Evolutionary conservation across 768 basidiomycete species (phyloP), one percentile per base, ranked within the genome.

Genomic region (Termitomyces sp.): DNA sequence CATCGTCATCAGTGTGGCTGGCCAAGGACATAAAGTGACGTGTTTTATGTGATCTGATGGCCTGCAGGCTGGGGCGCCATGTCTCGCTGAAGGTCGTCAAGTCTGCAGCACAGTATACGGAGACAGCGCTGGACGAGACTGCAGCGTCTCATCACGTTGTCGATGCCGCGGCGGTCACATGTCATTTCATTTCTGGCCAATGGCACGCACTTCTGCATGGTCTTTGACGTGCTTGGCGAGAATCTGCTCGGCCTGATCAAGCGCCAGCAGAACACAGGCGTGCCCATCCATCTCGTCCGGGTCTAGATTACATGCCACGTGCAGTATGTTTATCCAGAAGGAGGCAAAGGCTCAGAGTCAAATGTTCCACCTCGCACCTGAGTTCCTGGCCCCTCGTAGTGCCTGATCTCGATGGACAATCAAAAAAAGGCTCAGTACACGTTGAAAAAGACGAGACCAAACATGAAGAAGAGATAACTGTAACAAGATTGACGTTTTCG

Each of bases 81-180:
- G 97, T 99, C 66, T 96, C 97, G 15, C 87, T 99, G 70, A 99
- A 99, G 74, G 92, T 99, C 68, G 97, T 99, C 72, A 99, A 98
- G 73, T 97, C 95, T 16, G 97, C 96, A 0, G 86, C 88, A 0
- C 81, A 97, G 51, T 99, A 99, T 73, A 99, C 96, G 0, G 96
- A 99, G 69, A 99, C 97, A 0, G 97, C 97, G 0, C 78, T 98
- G 36, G 97, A 99, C 76, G 97, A 99, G 76, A 98, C 83, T 98
- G 22, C 94, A 98, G 66, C 88, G 95, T 7, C 87, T 98, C 64
- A 95, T 96, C 73, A 90, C 90, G 9, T 92, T 93, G 22, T 78
- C 86, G 59, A 76, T 83, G 0, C 84, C 94, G 0, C 96, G 95
- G 4, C 79, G 92, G 60, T 87, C 88, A 20, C 97, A 99, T 70